Percentiles rank a stretch among this genome's conserved stretches.
phyloP scores from a whole-genome alignment of 257 asterid genomes.

The Capsicum baccatum region DNA sequence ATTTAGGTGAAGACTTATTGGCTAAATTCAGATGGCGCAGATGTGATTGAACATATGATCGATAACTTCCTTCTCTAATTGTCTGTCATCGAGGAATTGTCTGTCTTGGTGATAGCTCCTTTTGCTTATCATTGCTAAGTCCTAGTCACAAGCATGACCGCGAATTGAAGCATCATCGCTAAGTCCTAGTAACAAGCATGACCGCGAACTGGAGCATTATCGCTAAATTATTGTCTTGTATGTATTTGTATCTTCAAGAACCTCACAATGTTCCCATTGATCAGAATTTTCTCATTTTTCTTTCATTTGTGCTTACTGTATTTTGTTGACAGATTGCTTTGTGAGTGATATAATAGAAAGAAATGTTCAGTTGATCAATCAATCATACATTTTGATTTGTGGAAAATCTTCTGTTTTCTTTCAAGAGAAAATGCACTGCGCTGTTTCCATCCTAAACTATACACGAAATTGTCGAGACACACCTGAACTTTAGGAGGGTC shows the following conservation, averaged over 20 bases:
- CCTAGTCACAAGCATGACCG: constrained; percentile 1
- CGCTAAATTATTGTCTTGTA: constrained; percentile 7
- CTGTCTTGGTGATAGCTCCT: constrained; percentile 7
- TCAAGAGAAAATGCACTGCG: too few species aligned
- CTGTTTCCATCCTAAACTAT: too few species aligned
- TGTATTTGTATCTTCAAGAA: constrained; percentile 14
- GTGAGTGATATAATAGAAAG: neutral
- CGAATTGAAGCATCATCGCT: neutral
- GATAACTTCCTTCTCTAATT: constrained; percentile 69
- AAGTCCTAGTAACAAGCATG: constrained; percentile 6
- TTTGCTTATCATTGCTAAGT: neutral
- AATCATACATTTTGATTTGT: neutral
- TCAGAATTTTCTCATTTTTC: constrained; percentile 13
- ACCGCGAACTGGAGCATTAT: neutral
- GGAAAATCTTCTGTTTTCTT: neutral
- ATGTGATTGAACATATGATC: constrained; percentile 85
- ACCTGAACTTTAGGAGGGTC: too few species aligned
- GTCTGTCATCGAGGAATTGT: neutral
- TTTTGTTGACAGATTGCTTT: constrained; percentile 13
- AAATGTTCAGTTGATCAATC: neutral
- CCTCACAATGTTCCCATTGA: neutral
- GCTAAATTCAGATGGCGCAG: constrained; percentile 91
- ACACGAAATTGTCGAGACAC: too few species aligned
- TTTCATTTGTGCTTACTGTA: neutral
- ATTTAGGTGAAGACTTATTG: constrained; percentile 84